These are phyloP conservation scores for Starmera pachycereana DNA, from an alignment of 805 yeast genomes.

Conservation along the genomic window DNA sequence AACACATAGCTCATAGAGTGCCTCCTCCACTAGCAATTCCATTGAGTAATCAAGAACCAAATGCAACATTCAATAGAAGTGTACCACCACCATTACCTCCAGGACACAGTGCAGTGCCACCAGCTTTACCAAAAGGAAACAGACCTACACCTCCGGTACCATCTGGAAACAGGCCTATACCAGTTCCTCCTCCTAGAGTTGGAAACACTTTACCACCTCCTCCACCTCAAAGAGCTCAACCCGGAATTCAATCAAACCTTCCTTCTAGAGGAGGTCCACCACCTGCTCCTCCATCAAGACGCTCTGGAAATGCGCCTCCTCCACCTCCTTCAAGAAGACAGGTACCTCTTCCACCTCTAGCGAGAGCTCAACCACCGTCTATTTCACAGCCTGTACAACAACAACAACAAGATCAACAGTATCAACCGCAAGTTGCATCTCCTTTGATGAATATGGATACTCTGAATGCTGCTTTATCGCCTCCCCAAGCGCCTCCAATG, in stretches of 20 bases:
- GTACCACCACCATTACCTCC: slow-evolving; percentile 15
- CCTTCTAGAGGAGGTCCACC: slow-evolving; percentile 20
- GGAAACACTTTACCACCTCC: slow-evolving; percentile 4
- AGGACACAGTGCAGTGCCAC: slow-evolving; percentile 15
- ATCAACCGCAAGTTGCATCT: slow-evolving; percentile 8
- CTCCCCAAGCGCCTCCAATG: slow-evolving; percentile 2
- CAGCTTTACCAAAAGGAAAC: slow-evolving; percentile 5
- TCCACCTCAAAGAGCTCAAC: slow-evolving; percentile 19
- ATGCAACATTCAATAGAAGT: not conserved
- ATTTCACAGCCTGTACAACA: slow-evolving; percentile 11
- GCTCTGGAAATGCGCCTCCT: slow-evolving; percentile 9
- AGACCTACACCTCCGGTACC: slow-evolving; percentile 5
- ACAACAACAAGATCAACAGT: slow-evolving; percentile 9
- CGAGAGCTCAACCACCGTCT: slow-evolving; percentile 2
- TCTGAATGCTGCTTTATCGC: slow-evolving; percentile 13
- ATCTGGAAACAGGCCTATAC: slow-evolving; percentile 4
- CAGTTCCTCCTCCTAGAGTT: slow-evolving; percentile 3
- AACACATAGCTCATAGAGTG: too few species aligned
- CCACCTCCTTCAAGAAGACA: slow-evolving; percentile 15
- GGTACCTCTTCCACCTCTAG: slow-evolving; percentile 14
- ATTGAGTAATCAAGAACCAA: slow-evolving; percentile 8
- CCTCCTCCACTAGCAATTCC: slow-evolving; percentile 2
- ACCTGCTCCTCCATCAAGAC: slow-evolving; percentile 11
- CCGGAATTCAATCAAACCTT: slow-evolving; percentile 3
- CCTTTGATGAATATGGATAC: slow-evolving; percentile 5